These are phyloP conservation scores for Leccinum subatratum DNA, from an alignment of 1,284 basidiomycete genomes.

Conservation along the genomic window DNA sequence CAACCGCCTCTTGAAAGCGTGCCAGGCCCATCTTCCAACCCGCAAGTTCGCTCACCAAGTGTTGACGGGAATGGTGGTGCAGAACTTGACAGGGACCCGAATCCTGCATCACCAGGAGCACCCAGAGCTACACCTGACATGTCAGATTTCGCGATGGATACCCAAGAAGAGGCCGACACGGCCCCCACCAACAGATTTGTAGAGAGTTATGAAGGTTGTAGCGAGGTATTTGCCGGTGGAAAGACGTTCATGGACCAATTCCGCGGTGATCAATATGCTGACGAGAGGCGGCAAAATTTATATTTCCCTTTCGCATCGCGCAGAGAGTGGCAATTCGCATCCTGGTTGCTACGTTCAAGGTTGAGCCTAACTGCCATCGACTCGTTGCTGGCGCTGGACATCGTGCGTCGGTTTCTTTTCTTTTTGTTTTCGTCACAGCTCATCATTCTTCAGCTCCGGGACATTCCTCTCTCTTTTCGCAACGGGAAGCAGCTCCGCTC, in stretches of 20 bases:
- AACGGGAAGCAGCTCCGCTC: too few relatives aligned
- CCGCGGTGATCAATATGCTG: not conserved
- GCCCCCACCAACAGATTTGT: not conserved
- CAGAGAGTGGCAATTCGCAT: too few relatives aligned
- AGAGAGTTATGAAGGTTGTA: not conserved
- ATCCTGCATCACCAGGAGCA: not conserved
- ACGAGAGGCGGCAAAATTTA: not conserved
- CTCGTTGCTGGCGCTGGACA: too few relatives aligned
- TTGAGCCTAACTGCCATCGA: too few relatives aligned
- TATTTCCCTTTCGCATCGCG: not conserved
- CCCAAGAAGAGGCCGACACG: not conserved
- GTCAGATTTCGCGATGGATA: not conserved
- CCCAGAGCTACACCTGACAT: not conserved
- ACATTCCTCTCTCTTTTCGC: too few relatives aligned
- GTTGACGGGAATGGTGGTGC: too few relatives aligned
- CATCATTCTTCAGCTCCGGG: too few relatives aligned
- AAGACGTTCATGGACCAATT: not conserved
- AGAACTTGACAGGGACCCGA: not conserved
- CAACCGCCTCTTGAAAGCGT: not conserved
- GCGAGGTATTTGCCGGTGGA: not conserved
- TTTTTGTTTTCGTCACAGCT: too few relatives aligned
- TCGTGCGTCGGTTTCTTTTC: too few relatives aligned
- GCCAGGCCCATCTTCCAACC: not conserved
- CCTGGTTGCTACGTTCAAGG: too few relatives aligned
- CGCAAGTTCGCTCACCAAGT: not conserved